phyloP scores from a whole-genome alignment of 2,329 filamentous ascomycete genomes.

The Sporothrix mexicana region DNA sequence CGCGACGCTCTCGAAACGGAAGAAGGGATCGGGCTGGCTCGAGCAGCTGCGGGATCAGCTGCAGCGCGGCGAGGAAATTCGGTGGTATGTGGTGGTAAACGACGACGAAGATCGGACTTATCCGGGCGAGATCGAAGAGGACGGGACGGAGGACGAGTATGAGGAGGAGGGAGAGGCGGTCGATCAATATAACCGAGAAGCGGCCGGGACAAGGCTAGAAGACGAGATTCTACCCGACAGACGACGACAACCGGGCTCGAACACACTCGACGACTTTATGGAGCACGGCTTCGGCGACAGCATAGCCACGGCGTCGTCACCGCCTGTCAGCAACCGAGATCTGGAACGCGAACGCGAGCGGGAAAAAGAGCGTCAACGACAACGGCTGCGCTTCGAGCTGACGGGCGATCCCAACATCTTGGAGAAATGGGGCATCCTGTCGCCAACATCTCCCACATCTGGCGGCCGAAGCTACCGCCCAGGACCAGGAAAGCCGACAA shows the following conservation, averaged over 20 bases:
- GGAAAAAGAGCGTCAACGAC: constrained; percentile 32
- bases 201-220: constrained; percentile 34
- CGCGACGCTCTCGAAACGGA: constrained; percentile 13
- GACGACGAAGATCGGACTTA: constrained; percentile 63
- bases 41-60: constrained; percentile 62
- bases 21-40: constrained; percentile 54
- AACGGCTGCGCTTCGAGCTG: constrained; percentile 35
- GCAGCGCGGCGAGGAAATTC: constrained; percentile 61
- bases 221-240: constrained; percentile 37
- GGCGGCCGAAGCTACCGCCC: constrained; percentile 21
- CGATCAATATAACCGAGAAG: constrained; percentile 42
- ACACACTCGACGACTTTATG: constrained; percentile 41
- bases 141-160: constrained; percentile 52
- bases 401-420: constrained; percentile 35
- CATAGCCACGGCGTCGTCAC: constrained; percentile 17
- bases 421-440: neutral
- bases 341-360: constrained; percentile 34
- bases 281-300: constrained; percentile 39
- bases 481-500: constrained; percentile 12
- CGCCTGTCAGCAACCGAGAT: constrained; percentile 7
- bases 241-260: constrained; percentile 32
- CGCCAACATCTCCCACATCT: neutral
- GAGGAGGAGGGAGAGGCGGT: constrained; percentile 43
- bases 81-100: constrained; percentile 69
- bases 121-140: constrained; percentile 46